These are phyloP conservation scores for Mortierella sp. DNA, from an alignment of 371 early-diverging fungal species.

Conservation along the genomic window DNA sequence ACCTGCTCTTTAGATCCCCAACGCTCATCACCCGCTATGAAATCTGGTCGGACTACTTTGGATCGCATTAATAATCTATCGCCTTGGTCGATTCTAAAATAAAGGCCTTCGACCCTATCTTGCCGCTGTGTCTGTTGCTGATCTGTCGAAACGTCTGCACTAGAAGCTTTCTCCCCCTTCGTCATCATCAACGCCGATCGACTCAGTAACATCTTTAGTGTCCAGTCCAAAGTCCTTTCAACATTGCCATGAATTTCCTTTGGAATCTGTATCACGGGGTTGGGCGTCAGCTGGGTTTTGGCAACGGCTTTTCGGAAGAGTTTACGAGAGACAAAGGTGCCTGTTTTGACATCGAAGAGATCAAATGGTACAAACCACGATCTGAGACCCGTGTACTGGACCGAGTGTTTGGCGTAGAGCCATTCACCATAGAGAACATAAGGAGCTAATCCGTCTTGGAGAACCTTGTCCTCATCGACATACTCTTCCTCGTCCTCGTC, in stretches of 20 bases:
- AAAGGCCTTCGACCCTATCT: conserved; percentile 46
- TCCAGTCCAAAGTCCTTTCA: conserved; percentile 40
- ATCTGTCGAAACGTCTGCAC: not conserved
- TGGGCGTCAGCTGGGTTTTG: conserved; percentile 31
- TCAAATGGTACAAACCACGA: conserved; percentile 69
- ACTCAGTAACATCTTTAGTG: conserved; percentile 26
- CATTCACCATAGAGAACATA: conserved; percentile 70
- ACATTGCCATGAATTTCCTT: conserved; percentile 27
- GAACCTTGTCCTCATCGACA: conserved; percentile 47
- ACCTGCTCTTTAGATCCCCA: conserved; percentile 59
- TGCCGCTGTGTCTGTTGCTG: not conserved
- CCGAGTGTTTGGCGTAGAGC: conserved; percentile 64
- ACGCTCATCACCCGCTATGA: conserved; percentile 63
- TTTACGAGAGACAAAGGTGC: conserved; percentile 46
- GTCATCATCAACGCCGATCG: conserved; percentile 44
- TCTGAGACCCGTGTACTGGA: conserved; percentile 59
- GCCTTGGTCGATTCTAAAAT: conserved; percentile 53
- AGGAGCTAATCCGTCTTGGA: conserved; percentile 53
- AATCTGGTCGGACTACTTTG: conserved; percentile 64
- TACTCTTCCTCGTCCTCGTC: conserved; percentile 40
- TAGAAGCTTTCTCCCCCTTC: not conserved
- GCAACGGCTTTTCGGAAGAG: conserved; percentile 36
- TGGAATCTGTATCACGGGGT: conserved; percentile 34
- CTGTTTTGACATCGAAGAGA: conserved; percentile 54
- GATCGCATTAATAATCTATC: conserved; percentile 58